phyloP scores from a whole-genome alignment of 2,329 filamentous ascomycete genomes.

The Ascosphaera pollenicola region DNA sequence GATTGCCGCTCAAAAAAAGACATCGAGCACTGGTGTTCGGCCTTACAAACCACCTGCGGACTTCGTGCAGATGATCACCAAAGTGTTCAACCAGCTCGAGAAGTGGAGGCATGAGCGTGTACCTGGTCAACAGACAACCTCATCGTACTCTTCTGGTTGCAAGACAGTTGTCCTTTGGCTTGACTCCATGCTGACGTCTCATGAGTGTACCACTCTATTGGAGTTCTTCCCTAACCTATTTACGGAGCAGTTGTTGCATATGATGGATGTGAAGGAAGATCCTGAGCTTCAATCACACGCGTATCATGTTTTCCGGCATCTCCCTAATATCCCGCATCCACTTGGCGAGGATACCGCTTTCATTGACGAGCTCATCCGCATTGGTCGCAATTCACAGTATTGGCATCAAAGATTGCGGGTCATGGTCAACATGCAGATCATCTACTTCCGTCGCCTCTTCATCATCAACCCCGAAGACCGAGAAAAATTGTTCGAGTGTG shows the following conservation, averaged over 20 bases:
- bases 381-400: slow-evolving; percentile 60
- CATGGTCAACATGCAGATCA: slow-evolving; percentile 94
- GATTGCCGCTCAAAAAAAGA: slow-evolving; percentile 53
- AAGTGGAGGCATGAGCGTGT: slow-evolving; percentile 67
- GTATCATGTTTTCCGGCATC: slow-evolving; percentile 89
- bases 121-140: slow-evolving; percentile 79
- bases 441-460: slow-evolving; percentile 94
- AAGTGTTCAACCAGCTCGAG: slow-evolving; percentile 61
- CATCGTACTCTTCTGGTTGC: slow-evolving; percentile 81
- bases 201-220: slow-evolving; percentile 78
- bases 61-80: slow-evolving; percentile 47
- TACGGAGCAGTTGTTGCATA: slow-evolving; percentile 83
- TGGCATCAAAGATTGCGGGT: slow-evolving; percentile 94
- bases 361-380: slow-evolving; percentile 65
- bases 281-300: slow-evolving; percentile 84
- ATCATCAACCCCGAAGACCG: slow-evolving; percentile 55
- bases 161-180: slow-evolving; percentile 95
- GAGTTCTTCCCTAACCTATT: slow-evolving; percentile 79
- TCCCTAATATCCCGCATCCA: slow-evolving; percentile 86
- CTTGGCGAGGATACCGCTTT: slow-evolving; percentile 68
- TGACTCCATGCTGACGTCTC: slow-evolving; percentile 70
- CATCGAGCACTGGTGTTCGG: slow-evolving; percentile 62
- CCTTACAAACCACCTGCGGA: slow-evolving; percentile 62
- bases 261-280: slow-evolving; percentile 99
- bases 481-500: slow-evolving; percentile 63